Base-by-base conservation (phyloP, 441 rosid genomes). In the Lepidium campestre region DNA sequence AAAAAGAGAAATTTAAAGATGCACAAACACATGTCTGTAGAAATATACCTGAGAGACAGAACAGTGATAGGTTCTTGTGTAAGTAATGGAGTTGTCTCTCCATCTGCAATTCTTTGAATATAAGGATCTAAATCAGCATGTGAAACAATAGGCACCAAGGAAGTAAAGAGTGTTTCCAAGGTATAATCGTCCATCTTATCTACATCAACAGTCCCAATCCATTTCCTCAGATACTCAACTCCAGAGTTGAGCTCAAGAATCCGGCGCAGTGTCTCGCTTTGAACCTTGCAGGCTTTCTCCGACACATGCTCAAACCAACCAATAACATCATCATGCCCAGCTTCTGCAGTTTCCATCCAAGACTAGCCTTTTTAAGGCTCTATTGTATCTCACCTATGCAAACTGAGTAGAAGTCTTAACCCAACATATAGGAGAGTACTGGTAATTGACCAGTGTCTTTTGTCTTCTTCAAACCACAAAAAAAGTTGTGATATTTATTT, bases 81-180 rank as follows among this genome's bases (percentile, higher is more conserved):
- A 64, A 92, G 95, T 50, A 89, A 29, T 56, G 91, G 85, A 68
- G 86, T 37, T 0, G 81, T 67, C 58, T 92, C 96, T 27, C 98
- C 98, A 61, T 86, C 91, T 15, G 91, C 95, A 73, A 92, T 82
- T 69, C 96, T 84, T 53, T 77, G 83, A 62, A 92, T 82, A 41
- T 77, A 85, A 56, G 95, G 91, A 81, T 89, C 93, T 58, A 92
- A 80, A 71, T 89, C 96, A 65, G 86, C 81, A 81, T 89, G 95
- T 57, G 93, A 87, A 31, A 76, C 93, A 55, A 88, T 78, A 47
- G 98, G 98, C 9, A 92, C 93, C 62, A 73, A 58, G 65, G 85
- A 80, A 44, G 81, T 81, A 78, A 73, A 92, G 32, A 86, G 79
- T 62, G 80, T 76, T 78, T 90, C 93, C 75, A 86, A 67, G 71